These are phyloP conservation scores for Pseudozyma tsukubaensis DNA, from an alignment of 1,284 basidiomycete genomes.

Conservation along the genomic window DNA sequence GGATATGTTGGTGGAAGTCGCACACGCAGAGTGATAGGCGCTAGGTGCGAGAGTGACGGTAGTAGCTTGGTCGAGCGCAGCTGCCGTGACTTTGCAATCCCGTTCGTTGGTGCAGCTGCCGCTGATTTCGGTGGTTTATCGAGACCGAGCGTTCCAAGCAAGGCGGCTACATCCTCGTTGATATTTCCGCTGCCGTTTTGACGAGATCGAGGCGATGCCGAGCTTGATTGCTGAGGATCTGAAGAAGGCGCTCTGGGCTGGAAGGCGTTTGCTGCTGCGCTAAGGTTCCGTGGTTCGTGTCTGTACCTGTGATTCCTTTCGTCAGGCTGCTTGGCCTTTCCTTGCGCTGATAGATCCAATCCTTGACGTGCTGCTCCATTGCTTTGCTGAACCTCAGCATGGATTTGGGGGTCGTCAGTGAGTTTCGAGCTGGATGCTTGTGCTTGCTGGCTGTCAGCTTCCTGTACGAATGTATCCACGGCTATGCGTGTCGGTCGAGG, in stretches of 20 bases:
- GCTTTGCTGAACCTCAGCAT: neutral
- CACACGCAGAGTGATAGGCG: constrained; percentile 33
- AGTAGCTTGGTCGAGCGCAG: constrained; percentile 10
- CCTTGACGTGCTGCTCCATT: neutral
- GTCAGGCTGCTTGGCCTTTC: constrained; percentile 1
- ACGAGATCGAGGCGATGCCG: neutral
- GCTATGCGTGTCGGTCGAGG: constrained; percentile 24
- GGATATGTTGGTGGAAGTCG: constrained; percentile 38
- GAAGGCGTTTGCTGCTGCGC: constrained; percentile 24
- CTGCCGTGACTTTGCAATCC: neutral
- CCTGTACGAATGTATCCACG: constrained; percentile 19
- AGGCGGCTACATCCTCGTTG: neutral
- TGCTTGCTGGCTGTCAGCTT: neutral
- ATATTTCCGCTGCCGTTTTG: neutral
- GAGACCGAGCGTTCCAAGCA: constrained; percentile 7
- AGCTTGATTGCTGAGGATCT: neutral
- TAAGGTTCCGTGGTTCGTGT: constrained; percentile 11
- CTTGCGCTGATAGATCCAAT: neutral
- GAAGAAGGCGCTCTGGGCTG: constrained; percentile 4
- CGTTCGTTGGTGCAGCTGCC: neutral
- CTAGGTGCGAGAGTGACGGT: constrained; percentile 22
- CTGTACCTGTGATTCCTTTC: neutral
- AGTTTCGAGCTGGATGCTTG: constrained; percentile 5
- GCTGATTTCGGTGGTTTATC: neutral
- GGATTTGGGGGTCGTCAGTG: neutral